These are phyloP conservation scores for Fusarium cyanostomum DNA, from an alignment of 2,329 filamentous ascomycete genomes.

Conservation along the genomic window DNA sequence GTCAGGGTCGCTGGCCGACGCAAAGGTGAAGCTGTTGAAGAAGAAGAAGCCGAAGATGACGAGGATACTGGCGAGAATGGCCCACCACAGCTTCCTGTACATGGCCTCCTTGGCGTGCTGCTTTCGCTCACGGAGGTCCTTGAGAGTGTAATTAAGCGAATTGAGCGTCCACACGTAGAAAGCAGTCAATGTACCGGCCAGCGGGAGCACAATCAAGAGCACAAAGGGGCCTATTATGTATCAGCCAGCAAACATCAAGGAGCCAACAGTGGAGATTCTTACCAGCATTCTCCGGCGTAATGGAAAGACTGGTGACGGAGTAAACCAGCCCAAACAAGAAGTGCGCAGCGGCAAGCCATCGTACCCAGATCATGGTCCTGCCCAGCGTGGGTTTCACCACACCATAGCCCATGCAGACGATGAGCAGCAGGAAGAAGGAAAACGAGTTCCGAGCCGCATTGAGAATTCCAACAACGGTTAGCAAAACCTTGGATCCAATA, in stretches of 20 bases:
- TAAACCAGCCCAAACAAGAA: conserved; percentile 97
- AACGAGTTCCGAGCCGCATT: conserved; percentile 97
- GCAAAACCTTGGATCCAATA: conserved; percentile 81
- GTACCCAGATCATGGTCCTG: conserved; percentile 92
- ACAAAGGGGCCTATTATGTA: conserved; percentile 76
- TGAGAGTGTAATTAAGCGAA: conserved; percentile 92
- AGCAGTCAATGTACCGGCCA: conserved; percentile 90
- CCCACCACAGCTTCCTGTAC: conserved; percentile 99
- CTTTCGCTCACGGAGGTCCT: conserved; percentile 93
- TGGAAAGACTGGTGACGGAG: conserved; percentile 85
- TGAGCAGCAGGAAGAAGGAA: conserved; percentile 96
- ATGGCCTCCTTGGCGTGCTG: conserved; percentile 92
- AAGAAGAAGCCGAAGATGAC: conserved; percentile 99
- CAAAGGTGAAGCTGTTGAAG: conserved; percentile 96
- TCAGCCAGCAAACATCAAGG: conserved; percentile 28
- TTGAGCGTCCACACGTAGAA: conserved; percentile 99
- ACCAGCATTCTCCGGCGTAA: conserved; percentile 87
- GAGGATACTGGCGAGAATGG: conserved; percentile 88
- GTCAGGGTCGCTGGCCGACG: conserved; percentile 82
- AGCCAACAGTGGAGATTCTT: conserved; percentile 41
- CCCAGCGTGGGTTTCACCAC: conserved; percentile 95
- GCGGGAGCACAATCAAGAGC: conserved; percentile 89
- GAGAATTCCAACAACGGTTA: conserved; percentile 90
- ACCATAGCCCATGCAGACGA: conserved; percentile 99
- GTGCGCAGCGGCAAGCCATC: conserved; percentile 88